Evolutionary conservation across 306 rosid species (phyloP), one percentile per base, ranked within the genome.

Genomic region (Astragalus membranaceus): DNA sequence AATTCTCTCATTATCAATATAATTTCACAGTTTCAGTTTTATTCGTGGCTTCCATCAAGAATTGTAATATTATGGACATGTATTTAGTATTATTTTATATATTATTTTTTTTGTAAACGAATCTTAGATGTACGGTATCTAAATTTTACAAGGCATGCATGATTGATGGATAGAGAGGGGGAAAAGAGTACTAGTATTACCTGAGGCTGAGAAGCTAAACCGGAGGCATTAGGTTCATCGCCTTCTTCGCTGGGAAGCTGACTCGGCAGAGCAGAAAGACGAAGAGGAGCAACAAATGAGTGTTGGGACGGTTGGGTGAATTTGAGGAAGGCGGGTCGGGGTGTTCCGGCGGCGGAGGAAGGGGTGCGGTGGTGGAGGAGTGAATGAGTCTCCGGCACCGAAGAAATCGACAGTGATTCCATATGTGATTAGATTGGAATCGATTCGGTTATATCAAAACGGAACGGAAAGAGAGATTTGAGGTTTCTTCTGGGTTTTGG

Each of bases 361-460:
- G 57, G 12, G 16, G 50, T 44, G 10, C 17, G 67, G 54, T 35
- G 73, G 49, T 61, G 73, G 48, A 43, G 44, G 1, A 55, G 44
- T 1, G 73, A 74, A 55, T 10, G 17, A 55, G 79, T 30, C 2
- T 64, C 65, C 17, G 78, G 16, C 7, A 39, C 5, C 2, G 33
- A 46, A 50, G 50, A 52, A 66, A 64, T 12, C 43, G 79, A 65
- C 4, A 56, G 14, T 30, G 74, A 20, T 75, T 75, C 53, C 68
- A 75, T 75, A n/a, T 14, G 4, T 3, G 55, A 49, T 8, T 30
- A 11, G 16, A 47, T 42, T 53, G 36, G 3, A 53, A 26, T 26
- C 30, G 30, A 26, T 51, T 51, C 57, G 32, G 1, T 17, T 17
- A 51, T 51, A 47, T 47, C 6, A 49, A 49, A 15, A 49, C 3